Conservation (phyloP, 2,329 filamentous ascomycete species). For the Phialophora expanda region DNA sequence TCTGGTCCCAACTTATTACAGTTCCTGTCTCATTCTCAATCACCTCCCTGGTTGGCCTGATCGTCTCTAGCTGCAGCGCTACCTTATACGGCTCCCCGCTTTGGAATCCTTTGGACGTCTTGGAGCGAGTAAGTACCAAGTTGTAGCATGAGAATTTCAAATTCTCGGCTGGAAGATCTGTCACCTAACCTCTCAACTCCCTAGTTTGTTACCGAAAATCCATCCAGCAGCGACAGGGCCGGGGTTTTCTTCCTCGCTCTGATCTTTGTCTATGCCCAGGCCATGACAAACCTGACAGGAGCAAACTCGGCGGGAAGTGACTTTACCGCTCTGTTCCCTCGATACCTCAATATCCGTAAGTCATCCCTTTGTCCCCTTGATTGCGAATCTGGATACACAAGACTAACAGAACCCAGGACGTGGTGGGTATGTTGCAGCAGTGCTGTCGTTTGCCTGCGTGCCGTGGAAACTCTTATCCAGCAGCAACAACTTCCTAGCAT, state of each 20-base stretch:
- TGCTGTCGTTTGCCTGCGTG: slow-evolving; percentile 81
- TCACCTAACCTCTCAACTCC: slow-evolving; percentile 43
- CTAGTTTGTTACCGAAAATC: slow-evolving; percentile 48
- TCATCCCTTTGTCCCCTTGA: slow-evolving; percentile 6
- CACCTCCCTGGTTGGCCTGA: slow-evolving; percentile 83
- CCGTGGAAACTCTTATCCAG: slow-evolving; percentile 75
- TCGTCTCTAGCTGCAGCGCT: slow-evolving; percentile 73
- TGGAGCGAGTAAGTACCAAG: slow-evolving; percentile 68
- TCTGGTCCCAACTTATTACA: slow-evolving; percentile 45
- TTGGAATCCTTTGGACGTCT: slow-evolving; percentile 74
- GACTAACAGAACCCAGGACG: neutral
- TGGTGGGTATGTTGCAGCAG: slow-evolving; percentile 74
- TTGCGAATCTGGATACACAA: too few relatives aligned
- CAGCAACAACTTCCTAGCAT: slow-evolving; percentile 82
- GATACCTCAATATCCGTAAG: slow-evolving; percentile 29
- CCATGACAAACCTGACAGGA: slow-evolving; percentile 16
- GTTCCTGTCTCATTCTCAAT: slow-evolving; percentile 75
- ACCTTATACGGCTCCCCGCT: slow-evolving; percentile 66
- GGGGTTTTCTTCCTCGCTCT: slow-evolving; percentile 71
- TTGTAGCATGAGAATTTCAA: neutral
- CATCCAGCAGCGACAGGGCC: slow-evolving; percentile 61
- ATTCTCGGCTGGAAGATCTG: too few relatives aligned
- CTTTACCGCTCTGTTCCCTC: slow-evolving; percentile 34
- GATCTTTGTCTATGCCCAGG: slow-evolving; percentile 55
- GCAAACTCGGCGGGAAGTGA: slow-evolving; percentile 31